Evolutionary conservation across 139 green algal genomes (phyloP).

Genomic region (Chloropicon primus): DNA sequence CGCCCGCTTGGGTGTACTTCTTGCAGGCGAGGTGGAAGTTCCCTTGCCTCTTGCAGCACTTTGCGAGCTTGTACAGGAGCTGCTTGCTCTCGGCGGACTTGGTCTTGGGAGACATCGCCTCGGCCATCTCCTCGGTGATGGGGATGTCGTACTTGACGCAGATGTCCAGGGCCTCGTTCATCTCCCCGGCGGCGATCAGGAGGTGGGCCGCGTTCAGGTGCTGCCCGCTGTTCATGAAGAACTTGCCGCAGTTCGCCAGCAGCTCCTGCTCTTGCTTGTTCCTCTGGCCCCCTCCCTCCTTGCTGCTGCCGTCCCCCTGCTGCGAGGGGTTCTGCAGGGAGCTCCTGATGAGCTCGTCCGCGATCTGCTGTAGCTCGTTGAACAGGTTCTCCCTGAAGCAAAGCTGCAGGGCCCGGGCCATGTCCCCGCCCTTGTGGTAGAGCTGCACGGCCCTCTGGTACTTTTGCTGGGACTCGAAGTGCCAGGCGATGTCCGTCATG

Average conservation of each 20-base stretch:
- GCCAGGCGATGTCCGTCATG: slow-evolving; percentile 42
- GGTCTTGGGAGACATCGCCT: slow-evolving; percentile 48
- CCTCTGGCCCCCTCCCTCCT: slow-evolving; percentile 2
- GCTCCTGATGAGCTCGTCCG: slow-evolving; percentile 27
- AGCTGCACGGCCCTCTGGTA: slow-evolving; percentile 41
- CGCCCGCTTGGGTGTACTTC: slow-evolving; percentile 72
- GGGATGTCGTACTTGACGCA: slow-evolving; percentile 43
- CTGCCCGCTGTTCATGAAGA: slow-evolving; percentile 43
- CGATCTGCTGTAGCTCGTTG: slow-evolving; percentile 47
- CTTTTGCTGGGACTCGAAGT: slow-evolving; percentile 35
- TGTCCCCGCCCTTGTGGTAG: slow-evolving; percentile 24
- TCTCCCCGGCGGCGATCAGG: slow-evolving; percentile 22
- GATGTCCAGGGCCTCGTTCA: slow-evolving; percentile 40
- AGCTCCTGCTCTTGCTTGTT: neutral
- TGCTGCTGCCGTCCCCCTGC: neutral
- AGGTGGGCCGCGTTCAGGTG: slow-evolving; percentile 39
- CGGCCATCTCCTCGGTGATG: slow-evolving; percentile 58
- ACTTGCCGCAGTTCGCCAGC: slow-evolving; percentile 34
- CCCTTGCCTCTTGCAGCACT: slow-evolving; percentile 50
- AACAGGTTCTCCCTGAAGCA: slow-evolving; percentile 48
- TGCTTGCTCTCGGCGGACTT: slow-evolving; percentile 26
- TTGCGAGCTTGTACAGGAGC: slow-evolving; percentile 42
- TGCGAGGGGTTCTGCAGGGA: slow-evolving; percentile 16
- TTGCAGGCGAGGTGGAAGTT: slow-evolving; percentile 63
- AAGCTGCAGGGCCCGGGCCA: slow-evolving; percentile 36